Conservation (phyloP, 306 rosid genomes). For the Fragaria nilgerrensis region DNA sequence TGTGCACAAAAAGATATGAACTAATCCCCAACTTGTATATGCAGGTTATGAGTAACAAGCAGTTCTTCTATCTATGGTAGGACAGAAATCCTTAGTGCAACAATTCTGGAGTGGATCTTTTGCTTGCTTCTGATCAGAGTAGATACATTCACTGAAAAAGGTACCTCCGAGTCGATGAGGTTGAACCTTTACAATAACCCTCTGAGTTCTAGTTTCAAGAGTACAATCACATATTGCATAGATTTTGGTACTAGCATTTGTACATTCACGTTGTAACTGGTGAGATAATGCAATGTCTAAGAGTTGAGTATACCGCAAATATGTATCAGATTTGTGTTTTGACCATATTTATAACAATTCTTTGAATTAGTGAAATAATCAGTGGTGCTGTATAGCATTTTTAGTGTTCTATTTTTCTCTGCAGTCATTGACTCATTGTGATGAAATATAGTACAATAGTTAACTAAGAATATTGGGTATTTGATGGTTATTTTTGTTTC, state of each 20-base stretch:
- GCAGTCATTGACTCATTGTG: slow-evolving; percentile 6
- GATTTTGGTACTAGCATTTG: slow-evolving; percentile 47
- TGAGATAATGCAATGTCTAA: slow-evolving; percentile 19
- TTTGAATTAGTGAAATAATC: slow-evolving; percentile 46
- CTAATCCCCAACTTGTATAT: slow-evolving; percentile 18
- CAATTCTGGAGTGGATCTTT: slow-evolving; percentile 33
- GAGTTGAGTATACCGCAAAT: slow-evolving; percentile 26
- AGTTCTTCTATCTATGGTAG: slow-evolving; percentile 19
- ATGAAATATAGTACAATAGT: not conserved
- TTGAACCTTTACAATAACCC: slow-evolving; percentile 20
- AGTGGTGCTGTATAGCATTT: not conserved
- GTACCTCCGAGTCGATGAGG: slow-evolving; percentile 29
- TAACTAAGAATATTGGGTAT: not conserved
- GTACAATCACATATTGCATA: slow-evolving; percentile 26
- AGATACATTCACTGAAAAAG: slow-evolving; percentile 29
- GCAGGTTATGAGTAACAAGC: slow-evolving; percentile 49
- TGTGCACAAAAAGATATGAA: slow-evolving; percentile 5
- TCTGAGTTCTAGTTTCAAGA: slow-evolving; percentile 29
- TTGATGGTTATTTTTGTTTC: not conserved
- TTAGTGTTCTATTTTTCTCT: not conserved
- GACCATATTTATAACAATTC: slow-evolving; percentile 41
- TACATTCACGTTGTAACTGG: slow-evolving; percentile 46
- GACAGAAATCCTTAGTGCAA: slow-evolving; percentile 26
- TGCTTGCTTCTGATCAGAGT: slow-evolving; percentile 30
- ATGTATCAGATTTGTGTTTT: slow-evolving; percentile 35